These are phyloP conservation scores for Helianthus tuberosus DNA, from an alignment of 129 eudicot species.

Conservation along the genomic window DNA sequence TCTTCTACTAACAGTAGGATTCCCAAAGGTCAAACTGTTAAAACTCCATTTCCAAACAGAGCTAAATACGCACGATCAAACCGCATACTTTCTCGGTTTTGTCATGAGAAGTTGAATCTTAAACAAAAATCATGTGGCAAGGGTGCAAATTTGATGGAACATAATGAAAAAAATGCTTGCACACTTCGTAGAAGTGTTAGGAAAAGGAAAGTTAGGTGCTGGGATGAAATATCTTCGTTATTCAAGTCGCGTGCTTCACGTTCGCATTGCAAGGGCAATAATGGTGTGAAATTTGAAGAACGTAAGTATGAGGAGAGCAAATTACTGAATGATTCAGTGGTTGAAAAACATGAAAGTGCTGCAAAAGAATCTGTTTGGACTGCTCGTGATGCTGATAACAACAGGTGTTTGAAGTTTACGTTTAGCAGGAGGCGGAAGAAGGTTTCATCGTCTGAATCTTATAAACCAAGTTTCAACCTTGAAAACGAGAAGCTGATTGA, in stretches of 20 bases:
- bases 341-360: conserved; percentile 32
- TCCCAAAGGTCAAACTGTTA: conserved; percentile 24
- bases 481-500: conserved; percentile 20
- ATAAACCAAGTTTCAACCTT: conserved; percentile 17
- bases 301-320: conserved; percentile 18
- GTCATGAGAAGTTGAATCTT: conserved; percentile 17
- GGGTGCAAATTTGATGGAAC: conserved; percentile 29
- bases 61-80: conserved; percentile 26
- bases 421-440: conserved; percentile 56
- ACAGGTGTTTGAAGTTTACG: conserved; percentile 41
- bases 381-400: conserved; percentile 27
- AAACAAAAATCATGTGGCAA: conserved; percentile 13
- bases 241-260: conserved; percentile 26
- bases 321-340: conserved; percentile 26
- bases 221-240: conserved; percentile 49
- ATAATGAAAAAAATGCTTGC: conserved; percentile 24
- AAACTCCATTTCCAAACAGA: conserved; percentile 9
- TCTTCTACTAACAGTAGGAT: conserved; percentile 2
- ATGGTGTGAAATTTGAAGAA: conserved; percentile 23
- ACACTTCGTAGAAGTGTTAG: conserved; percentile 57
- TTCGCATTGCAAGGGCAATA: conserved; percentile 29
- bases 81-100: conserved; percentile 28
- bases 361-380: conserved; percentile 21
- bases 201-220: conserved; percentile 59
- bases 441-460: conserved; percentile 24